Evolutionary conservation across 805 yeast species (phyloP), one percentile per base, ranked within the genome.

Genomic region (Nakazawaea pomicola): DNA sequence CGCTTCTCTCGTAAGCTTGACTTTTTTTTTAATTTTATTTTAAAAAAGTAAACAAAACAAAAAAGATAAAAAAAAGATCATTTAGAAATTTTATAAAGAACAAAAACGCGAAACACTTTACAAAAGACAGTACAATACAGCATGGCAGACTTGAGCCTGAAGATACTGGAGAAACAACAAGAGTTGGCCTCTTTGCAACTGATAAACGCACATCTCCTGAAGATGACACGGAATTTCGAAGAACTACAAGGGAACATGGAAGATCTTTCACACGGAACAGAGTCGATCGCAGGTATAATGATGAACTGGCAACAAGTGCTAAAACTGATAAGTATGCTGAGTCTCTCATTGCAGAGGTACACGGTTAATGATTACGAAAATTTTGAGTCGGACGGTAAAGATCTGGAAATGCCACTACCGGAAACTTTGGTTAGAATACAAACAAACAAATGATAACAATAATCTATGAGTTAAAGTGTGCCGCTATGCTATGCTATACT

Each of bases 291-390:
- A 2, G 58, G 68, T 4, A 74, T 82, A 1, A 66, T 83, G 50
- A 66, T 76, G 3, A 80, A 78, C 49, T 82, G 90, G 90, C 70
- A 72, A 41, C 75, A 72, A 43, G 79, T 82, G 15, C 62, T 78
- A 15, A 66, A 76, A 44, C 72, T 84, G 3, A 73, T 81, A 0
- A 72, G 82, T 9, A 58, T 83, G 49, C 88, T 88, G 24, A 66
- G 76, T 19, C 51, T 70, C 51, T 70, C 78, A n/a, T 52, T 76
- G 44, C 48, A 67, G 44, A 68, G 65, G 33, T 68, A 75, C 42
- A 50, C 64, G 1, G 63, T 65, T 14, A 58, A 58, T 32, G 78
- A 71, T 43, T 67, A 67, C 41, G 70, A 71, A 31, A 51, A 52
- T 4, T 45, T 48, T 14, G 55, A 50, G 1, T 58, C 58, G 24